Conservation (phyloP, 1,284 basidiomycete species). For the Ustilago tritici region DNA sequence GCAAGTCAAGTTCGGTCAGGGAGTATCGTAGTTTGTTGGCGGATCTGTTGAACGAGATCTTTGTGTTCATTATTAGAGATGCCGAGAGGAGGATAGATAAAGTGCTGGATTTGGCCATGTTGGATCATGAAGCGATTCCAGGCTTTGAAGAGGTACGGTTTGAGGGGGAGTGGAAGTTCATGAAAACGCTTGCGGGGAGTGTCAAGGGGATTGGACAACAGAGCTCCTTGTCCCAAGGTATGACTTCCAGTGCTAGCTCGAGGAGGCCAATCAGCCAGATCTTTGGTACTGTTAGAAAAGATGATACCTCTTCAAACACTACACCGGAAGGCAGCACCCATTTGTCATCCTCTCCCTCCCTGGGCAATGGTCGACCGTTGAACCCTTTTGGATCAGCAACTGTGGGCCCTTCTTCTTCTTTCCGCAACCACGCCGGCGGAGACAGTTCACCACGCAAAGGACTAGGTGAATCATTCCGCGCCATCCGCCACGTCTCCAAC, state of each 20-base stretch:
- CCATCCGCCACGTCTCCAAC: constrained; percentile 48
- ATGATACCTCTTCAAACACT: constrained; percentile 1
- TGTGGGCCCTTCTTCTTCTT: constrained; percentile 26
- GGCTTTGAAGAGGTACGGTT: constrained; percentile 86
- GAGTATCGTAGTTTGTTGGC: constrained; percentile 54
- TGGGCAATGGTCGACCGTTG: constrained; percentile 37
- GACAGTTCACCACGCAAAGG: constrained; percentile 32
- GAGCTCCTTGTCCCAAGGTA: constrained; percentile 24
- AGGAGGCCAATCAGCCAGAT: constrained; percentile 54
- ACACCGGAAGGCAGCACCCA: neutral
- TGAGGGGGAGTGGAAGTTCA: constrained; percentile 85
- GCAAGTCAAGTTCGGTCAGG: constrained; percentile 24
- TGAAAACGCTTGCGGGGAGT: constrained; percentile 60
- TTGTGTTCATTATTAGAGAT: constrained; percentile 94
- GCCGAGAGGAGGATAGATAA: constrained; percentile 89
- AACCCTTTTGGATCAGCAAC: constrained; percentile 24
- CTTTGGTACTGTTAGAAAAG: constrained; percentile 37
- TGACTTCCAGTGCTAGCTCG: constrained; percentile 43
- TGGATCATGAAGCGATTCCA: constrained; percentile 84
- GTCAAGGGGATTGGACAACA: constrained; percentile 51
- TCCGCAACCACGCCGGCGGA: constrained; percentile 9
- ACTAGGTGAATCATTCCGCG: constrained; percentile 29
- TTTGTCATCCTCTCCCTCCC: constrained; percentile 28
- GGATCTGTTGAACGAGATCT: constrained; percentile 85
- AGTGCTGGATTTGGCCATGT: constrained; percentile 82